Conservation (phyloP, 768 basidiomycete genomes). For the Inosperma sp. region DNA sequence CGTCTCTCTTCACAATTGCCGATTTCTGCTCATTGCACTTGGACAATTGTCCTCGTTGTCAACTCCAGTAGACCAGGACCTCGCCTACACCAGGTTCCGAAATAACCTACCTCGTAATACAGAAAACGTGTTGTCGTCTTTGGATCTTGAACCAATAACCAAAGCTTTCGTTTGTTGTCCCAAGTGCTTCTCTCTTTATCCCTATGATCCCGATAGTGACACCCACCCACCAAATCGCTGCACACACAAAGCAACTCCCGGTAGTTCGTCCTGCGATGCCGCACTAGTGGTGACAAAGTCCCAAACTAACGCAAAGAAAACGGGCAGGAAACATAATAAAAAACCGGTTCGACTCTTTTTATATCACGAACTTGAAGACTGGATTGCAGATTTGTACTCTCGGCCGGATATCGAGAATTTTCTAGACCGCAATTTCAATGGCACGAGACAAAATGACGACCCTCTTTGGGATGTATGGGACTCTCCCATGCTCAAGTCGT, state of each 20-base stretch:
- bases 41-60: no score
- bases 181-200: conserved; percentile 1
- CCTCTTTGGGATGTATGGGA: neutral
- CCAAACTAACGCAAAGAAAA: no score
- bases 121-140: neutral
- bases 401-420: conserved; percentile 1
- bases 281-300: neutral
- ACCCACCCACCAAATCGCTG: neutral
- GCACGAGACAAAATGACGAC: neutral
- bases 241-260: neutral
- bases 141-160: neutral
- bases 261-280: neutral
- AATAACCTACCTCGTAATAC: neutral
- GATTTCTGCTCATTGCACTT: no score
- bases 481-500: neutral
- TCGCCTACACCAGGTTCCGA: no score
- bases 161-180: conserved; percentile 1
- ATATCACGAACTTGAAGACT: conserved; percentile 2
- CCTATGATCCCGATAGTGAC: neutral
- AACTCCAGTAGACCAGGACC: no score
- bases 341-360: neutral
- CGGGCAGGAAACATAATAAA: no score
- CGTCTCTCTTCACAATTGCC: no score
- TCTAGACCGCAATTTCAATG: neutral
- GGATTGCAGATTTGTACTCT: neutral